Evolutionary conservation across 1,284 basidiomycete species (phyloP).

Genomic region (Coniferiporia sulphurascens): DNA sequence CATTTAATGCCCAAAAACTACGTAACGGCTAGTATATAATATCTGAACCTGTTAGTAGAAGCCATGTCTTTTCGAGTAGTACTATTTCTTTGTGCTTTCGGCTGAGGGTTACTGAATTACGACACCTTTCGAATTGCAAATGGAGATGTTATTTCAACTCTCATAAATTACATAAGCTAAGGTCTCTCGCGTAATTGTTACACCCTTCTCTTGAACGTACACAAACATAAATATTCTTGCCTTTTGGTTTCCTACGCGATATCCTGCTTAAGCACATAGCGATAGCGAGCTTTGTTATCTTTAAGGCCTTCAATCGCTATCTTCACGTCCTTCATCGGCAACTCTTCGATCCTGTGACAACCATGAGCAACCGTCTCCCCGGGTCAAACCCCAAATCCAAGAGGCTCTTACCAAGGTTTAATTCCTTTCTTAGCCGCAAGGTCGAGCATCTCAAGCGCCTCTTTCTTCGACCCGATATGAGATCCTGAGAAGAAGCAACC

Average conservation of each 20-base stretch:
- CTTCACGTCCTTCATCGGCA: conserved; percentile 53
- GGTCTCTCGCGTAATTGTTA: too few species aligned
- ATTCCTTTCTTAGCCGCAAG: conserved; percentile 36
- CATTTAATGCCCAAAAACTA: too few species aligned
- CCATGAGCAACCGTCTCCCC: background rate
- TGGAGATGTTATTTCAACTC: too few species aligned
- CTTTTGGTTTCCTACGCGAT: background rate
- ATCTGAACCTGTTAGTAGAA: too few species aligned
- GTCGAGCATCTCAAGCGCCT: conserved; percentile 14
- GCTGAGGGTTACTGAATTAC: too few species aligned
- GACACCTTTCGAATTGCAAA: too few species aligned
- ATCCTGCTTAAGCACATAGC: conserved; percentile 43
- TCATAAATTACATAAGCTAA: too few species aligned
- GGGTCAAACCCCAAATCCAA: background rate
- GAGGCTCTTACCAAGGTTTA: conserved; percentile 26
- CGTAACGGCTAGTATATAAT: too few species aligned
- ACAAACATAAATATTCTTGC: too few species aligned
- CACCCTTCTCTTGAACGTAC: too few species aligned
- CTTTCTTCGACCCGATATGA: conserved; percentile 17
- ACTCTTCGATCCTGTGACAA: conserved; percentile 35
- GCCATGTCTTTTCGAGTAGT: too few species aligned
- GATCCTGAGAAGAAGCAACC: conserved; percentile 13
- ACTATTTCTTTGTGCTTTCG: too few species aligned
- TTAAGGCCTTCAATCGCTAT: conserved; percentile 50
- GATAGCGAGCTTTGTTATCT: conserved; percentile 48